Evolutionary conservation across 2,329 filamentous ascomycete species (phyloP), one percentile per base, ranked within the genome.

Genomic region (Leptographium wingfieldii): DNA sequence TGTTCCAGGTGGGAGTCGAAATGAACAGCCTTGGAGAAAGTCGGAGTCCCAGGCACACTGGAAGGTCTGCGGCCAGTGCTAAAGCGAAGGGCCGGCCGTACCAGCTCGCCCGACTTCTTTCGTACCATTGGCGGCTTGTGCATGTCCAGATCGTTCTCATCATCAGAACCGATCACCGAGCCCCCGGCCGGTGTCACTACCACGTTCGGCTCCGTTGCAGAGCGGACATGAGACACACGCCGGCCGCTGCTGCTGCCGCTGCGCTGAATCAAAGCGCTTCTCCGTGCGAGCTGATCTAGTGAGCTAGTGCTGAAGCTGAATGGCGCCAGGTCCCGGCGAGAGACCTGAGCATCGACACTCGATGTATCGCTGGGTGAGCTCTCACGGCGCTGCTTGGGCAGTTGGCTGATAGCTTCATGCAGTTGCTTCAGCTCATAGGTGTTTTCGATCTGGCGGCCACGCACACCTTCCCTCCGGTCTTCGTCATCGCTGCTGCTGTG

Each of bases 81-180:
- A 48, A 87, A 84, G 57, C 94, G 85, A 57, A 99, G 81, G 25
- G 94, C 94, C 14, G 94, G 94, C 67, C 94, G 86, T 61, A 99
- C 94, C 43, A 99, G 80, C 74, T 99, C 94, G 40, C 94, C 94
- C 48, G 94, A 97, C 80, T 99, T 99, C 77, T 99, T 99, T 68
- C 94, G 86, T 12, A 99, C 85, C 84, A 97, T 95, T 59, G 85
- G 85, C n/a, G 92, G 91, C 74, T 94, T 95, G 74, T 92, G 95
- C 67, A 70, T 72, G 60, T 86, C 74, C 71, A 83, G 74, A 68
- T 80, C 86, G 65, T 73, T 82, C 69, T 86, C 85, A 62, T 88
- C 84, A 56, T 86, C 83, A 0, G 82, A 84, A 10, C 70, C 73
- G 2, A 75, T 75, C 38, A 76, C 63, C 2, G 81, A 82, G 59